Percentiles rank a stretch among this genome's conserved stretches.
Conservation (phyloP, 78 protist genomes). For the Dictyostelium firmibasis region DNA sequence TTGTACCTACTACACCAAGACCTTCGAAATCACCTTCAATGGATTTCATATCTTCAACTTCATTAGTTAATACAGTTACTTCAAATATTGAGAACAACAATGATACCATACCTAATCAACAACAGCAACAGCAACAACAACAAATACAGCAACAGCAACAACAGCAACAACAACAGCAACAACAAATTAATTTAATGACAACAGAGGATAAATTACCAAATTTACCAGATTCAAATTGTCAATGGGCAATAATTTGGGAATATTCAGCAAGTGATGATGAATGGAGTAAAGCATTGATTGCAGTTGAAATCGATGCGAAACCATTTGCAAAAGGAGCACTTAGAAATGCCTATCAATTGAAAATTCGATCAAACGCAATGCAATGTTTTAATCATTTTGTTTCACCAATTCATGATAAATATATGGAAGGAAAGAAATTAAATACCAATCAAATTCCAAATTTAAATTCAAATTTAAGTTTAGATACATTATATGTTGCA, state of each 20-base stretch:
- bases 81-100: background rate
- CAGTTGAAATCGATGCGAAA: slow-evolving; percentile 33
- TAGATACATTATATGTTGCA: slow-evolving; percentile 51
- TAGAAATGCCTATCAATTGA: slow-evolving; percentile 42
- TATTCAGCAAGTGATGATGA: slow-evolving; percentile 50
- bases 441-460: slow-evolving; percentile 11
- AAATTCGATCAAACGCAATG: slow-evolving; percentile 24
- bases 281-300: slow-evolving; percentile 51
- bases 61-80: background rate
- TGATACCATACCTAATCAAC: background rate
- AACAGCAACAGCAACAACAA: background rate
- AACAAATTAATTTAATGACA: background rate
- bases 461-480: background rate
- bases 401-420: slow-evolving; percentile 2
- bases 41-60: background rate
- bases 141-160: background rate
- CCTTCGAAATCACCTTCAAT: background rate
- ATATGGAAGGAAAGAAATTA: slow-evolving; percentile 43
- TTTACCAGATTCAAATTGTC: background rate
- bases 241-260: slow-evolving; percentile 72
- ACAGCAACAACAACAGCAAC: background rate
- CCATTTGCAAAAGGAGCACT: slow-evolving; percentile 76
- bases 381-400: background rate
- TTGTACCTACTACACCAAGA: slow-evolving; percentile 25
- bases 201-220: slow-evolving; percentile 12